Evolutionary conservation across 345 rosid genomes (phyloP).

Genomic region (Brassica napus): DNA sequence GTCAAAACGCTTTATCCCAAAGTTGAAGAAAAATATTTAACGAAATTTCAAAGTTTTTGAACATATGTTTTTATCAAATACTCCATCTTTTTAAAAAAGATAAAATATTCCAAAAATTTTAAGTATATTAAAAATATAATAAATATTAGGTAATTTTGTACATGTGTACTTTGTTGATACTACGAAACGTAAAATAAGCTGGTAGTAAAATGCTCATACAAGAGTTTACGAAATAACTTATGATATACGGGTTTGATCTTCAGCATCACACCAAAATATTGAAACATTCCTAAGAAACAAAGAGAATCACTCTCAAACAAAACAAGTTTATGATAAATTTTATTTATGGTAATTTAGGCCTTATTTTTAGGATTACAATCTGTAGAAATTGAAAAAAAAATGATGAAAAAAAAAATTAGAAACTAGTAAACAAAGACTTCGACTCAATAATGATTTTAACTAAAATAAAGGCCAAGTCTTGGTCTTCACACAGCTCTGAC

Average conservation of each 20-base stretch:
- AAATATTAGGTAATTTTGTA: too few species aligned
- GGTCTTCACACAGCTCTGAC: not conserved
- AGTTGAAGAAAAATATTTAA: not conserved
- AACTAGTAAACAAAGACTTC: not conserved
- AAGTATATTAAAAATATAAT: too few species aligned
- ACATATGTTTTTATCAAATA: too few species aligned
- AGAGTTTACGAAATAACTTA: too few species aligned
- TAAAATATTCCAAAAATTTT: too few species aligned
- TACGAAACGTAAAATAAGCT: too few species aligned
- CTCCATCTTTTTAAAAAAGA: not conserved
- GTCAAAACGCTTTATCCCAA: not conserved
- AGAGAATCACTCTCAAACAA: not conserved
- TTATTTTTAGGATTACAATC: not conserved
- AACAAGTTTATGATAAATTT: not conserved
- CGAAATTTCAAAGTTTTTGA: not conserved
- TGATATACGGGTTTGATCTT: not conserved
- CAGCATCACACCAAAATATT: not conserved
- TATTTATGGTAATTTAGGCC: not conserved
- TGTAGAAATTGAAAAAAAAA: not conserved
- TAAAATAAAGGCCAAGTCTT: not conserved
- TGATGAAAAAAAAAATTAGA: not conserved
- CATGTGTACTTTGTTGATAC: too few species aligned
- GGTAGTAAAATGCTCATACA: too few species aligned
- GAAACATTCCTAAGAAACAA: not conserved
- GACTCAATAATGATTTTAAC: not conserved